Percentiles rank a stretch among this genome's conserved stretches.
Conservation (phyloP, 768 basidiomycete genomes). For the Termitomyces sp. region DNA sequence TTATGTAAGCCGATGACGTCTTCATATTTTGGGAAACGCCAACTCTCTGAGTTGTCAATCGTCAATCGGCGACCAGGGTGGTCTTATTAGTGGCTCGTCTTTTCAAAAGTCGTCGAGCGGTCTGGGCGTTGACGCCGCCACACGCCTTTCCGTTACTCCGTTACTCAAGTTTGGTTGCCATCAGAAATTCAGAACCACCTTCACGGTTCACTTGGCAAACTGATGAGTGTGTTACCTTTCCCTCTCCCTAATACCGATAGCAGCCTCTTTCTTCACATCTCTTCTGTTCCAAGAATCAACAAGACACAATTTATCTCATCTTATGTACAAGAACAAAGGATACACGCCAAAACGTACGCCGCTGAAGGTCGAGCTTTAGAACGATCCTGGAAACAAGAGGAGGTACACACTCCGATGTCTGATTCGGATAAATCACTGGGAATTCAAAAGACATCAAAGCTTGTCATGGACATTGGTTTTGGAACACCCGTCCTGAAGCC, state of each 20-base stretch:
- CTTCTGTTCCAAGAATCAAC: conserved; percentile 31
- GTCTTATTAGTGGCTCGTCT: neutral
- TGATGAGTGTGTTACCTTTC: neutral
- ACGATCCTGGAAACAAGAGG: conserved; percentile 22
- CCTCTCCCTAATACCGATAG: neutral
- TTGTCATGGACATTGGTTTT: conserved; percentile 28
- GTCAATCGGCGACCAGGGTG: neutral
- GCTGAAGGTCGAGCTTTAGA: conserved; percentile 29
- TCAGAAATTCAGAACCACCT: too few species aligned
- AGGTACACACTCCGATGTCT: neutral
- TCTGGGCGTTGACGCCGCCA: neutral
- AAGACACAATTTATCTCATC: conserved; percentile 34
- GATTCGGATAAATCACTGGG: neutral
- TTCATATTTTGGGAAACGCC: neutral
- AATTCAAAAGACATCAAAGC: neutral
- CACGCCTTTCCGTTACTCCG: neutral
- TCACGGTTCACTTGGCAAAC: neutral
- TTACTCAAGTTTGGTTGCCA: neutral
- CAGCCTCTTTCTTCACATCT: conserved; percentile 15
- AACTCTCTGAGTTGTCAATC: neutral
- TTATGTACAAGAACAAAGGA: conserved; percentile 45
- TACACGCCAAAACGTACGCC: conserved; percentile 37
- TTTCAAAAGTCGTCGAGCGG: neutral
- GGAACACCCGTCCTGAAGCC: conserved; percentile 53
- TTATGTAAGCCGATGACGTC: neutral